Evolutionary conservation across 1,139 yeast species (phyloP).

Genomic region (Hansenula lynferdii): DNA sequence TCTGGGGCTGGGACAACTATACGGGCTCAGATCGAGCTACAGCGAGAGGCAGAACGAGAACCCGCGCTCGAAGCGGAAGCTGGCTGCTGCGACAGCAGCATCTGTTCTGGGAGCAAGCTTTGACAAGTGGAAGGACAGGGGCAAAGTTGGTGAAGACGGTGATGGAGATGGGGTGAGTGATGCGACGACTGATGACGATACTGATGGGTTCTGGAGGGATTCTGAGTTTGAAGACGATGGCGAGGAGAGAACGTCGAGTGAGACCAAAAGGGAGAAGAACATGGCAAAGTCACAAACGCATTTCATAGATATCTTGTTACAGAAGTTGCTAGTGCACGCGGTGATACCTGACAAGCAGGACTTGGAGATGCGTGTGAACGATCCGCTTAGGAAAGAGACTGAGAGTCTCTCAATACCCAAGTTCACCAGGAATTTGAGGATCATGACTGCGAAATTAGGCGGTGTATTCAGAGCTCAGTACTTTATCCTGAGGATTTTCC

Average conservation of each 20-base stretch:
- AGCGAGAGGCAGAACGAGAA: constrained; percentile 6
- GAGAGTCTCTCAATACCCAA: constrained; percentile 48
- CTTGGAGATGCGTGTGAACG: constrained; percentile 38
- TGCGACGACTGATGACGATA: constrained; percentile 20
- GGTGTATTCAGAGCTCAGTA: constrained; percentile 51
- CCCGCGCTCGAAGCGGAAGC: constrained; percentile 38
- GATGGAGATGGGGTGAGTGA: constrained; percentile 10
- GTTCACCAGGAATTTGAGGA: constrained; percentile 46
- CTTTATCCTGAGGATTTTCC: constrained; percentile 45
- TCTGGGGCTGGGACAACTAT: constrained; percentile 2
- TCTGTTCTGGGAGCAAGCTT: constrained; percentile 50
- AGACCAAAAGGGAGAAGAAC: constrained; percentile 8
- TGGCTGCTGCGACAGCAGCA: constrained; percentile 57
- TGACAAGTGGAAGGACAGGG: constrained; percentile 32
- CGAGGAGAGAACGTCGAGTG: constrained; percentile 13
- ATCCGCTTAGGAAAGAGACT: constrained; percentile 38
- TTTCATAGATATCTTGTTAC: constrained; percentile 55
- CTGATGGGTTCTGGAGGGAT: constrained; percentile 23
- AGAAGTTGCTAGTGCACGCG: constrained; percentile 43
- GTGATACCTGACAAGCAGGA: constrained; percentile 42
- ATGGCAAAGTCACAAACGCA: constrained; percentile 31
- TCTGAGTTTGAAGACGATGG: constrained; percentile 1
- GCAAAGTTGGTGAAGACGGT: constrained; percentile 6
- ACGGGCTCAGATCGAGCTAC: constrained; percentile 1
- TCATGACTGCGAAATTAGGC: constrained; percentile 49